Conservation (phyloP, 495 filamentous ascomycete species). For the Lichina pygmaea region DNA sequence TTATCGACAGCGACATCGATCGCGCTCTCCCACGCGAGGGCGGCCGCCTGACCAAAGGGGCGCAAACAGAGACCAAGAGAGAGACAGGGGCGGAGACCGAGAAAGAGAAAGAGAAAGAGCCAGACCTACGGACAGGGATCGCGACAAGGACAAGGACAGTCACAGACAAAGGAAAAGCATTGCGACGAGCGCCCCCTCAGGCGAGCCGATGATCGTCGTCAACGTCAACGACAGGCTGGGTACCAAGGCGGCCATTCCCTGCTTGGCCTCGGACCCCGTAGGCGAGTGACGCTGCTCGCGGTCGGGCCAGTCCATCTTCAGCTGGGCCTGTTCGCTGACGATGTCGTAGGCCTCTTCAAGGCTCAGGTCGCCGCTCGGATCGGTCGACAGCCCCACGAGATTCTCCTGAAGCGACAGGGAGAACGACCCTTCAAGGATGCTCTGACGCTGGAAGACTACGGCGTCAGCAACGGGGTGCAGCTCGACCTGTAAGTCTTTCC, state of each 20-base stretch:
- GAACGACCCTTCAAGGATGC: slow-evolving; percentile 79
- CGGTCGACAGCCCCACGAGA: slow-evolving; percentile 69
- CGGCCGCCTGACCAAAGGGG: too few species aligned
- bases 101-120: background rate
- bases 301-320: background rate
- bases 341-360: slow-evolving; percentile 37
- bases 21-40: background rate
- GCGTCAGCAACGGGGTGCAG: slow-evolving; percentile 68
- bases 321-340: background rate
- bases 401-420: slow-evolving; percentile 71
- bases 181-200: background rate
- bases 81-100: too few species aligned
- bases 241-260: slow-evolving; percentile 73
- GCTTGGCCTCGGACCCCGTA: slow-evolving; percentile 54
- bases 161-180: background rate
- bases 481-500: slow-evolving; percentile 35
- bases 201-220: slow-evolving; percentile 73
- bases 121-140: background rate
- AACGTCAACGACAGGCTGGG: slow-evolving; percentile 79
- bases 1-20: background rate
- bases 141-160: background rate
- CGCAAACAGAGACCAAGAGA: too few species aligned
- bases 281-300: slow-evolving; percentile 10
- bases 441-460: slow-evolving; percentile 69
- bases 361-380: slow-evolving; percentile 67